Evolutionary conservation across 2,329 filamentous ascomycete species (phyloP), one percentile per base, ranked within the genome.

Genomic region (Aureobasidium namibiae): DNA sequence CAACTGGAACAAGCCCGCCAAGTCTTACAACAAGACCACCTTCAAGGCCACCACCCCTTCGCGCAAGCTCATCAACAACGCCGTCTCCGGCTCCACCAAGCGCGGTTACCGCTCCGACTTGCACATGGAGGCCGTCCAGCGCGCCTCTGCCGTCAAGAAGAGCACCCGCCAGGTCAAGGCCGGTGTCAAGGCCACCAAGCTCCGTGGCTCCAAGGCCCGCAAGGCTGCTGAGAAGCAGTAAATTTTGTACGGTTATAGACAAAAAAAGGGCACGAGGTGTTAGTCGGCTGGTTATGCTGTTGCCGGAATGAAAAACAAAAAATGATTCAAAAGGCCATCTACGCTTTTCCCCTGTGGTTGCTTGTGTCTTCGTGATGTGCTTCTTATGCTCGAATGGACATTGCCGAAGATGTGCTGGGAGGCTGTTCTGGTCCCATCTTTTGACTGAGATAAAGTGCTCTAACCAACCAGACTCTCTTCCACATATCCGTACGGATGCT

Each of bases 11-110:
- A 83, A 89, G 80, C 92, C 94, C 73, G 84, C 83, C 65, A 77
- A 84, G 74, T 77, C 79, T 73, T 73, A 81, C 72, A 80, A 82
- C 76, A 83, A 81, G 75, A 82, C 84, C 70, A 84, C 81, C 74
- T 89, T 88, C 81, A 81, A 82, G 72, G 80, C 84, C 72, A 83
- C 82, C 77, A 88, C 88, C 78, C 82, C 86, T 68, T 84, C 81
- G 74, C 87, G 89, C 80, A 94, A 92, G 84, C 87, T 88, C 79
- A 97, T 92, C 86, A 89, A 88, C 81, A 82, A 83, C 70, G 85
- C 97, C 74, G 91, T 91, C 79, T 88, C 84, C 81, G 80, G 82
- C 75, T 85, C 86, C 69, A 88, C 90, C 76, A 91, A 90, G 85
- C 82, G 83, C 74, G 84, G 86, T 73, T 99, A 97, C 87, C 89